Evolutionary conservation across 176 grass and related monocot genomes (phyloP).

Genomic region (Oryza meyeriana): DNA sequence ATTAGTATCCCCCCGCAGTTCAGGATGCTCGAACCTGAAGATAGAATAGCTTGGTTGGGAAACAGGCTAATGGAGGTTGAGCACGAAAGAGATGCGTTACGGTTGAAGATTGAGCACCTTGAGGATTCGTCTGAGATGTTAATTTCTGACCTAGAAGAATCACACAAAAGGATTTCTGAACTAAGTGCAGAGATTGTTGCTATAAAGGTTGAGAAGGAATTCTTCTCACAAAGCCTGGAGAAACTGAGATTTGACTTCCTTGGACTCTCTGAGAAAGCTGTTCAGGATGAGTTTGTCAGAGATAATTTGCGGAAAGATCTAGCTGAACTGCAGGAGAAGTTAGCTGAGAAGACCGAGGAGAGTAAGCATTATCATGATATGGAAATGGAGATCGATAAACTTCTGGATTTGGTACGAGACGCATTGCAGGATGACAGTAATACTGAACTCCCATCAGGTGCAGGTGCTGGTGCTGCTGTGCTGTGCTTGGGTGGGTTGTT

Average conservation of each 20-base stretch:
- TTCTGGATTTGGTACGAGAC: constrained; percentile 61
- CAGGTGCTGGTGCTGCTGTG: constrained; percentile 37
- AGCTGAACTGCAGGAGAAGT: constrained; percentile 59
- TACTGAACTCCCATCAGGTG: constrained; percentile 45
- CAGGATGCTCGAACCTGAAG: constrained; percentile 64
- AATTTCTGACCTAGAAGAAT: constrained; percentile 81
- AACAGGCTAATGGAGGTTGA: constrained; percentile 59
- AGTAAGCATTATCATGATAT: constrained; percentile 36
- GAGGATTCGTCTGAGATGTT: constrained; percentile 97
- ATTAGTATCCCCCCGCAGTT: constrained; percentile 69
- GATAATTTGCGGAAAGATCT: constrained; percentile 71
- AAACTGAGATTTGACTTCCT: constrained; percentile 85
- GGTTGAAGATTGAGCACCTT: constrained; percentile 86
- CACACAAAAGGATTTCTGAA: constrained; percentile 88
- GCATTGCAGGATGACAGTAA: constrained; percentile 35
- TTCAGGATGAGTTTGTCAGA: constrained; percentile 79
- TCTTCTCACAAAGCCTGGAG: constrained; percentile 74
- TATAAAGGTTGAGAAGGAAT: constrained; percentile 85
- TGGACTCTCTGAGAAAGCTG: constrained; percentile 62
- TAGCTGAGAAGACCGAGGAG: constrained; percentile 63
- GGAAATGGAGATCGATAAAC: constrained; percentile 57
- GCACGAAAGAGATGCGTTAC: constrained; percentile 75
- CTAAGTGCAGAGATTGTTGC: constrained; percentile 72
- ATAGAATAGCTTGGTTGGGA: constrained; percentile 72
- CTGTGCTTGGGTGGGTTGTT: constrained; percentile 54